These are phyloP conservation scores for Cercospora canescens DNA, from an alignment of 2,329 filamentous ascomycete genomes.

Conservation along the genomic window DNA sequence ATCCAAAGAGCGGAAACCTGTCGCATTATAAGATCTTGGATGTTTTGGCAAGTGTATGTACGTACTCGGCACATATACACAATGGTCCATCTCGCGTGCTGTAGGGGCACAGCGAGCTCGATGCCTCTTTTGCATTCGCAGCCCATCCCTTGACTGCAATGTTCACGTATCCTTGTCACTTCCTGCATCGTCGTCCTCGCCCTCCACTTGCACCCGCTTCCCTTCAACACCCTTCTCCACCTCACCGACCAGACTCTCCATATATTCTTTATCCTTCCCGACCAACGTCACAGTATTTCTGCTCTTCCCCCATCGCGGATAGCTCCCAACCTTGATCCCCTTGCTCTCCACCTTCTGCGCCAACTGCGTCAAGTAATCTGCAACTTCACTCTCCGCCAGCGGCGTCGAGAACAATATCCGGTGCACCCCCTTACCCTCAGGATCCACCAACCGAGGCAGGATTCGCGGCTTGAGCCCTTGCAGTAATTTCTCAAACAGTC, in stretches of 20 bases:
- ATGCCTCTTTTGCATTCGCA: background rate
- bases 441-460: conserved; percentile 71
- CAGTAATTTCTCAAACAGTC: conserved; percentile 77
- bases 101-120: background rate
- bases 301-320: conserved; percentile 87
- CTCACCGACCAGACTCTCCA: conserved; percentile 77
- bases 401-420: conserved; percentile 86
- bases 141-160: background rate
- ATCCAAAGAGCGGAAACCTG: background rate
- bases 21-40: background rate
- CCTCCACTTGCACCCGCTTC: conserved; percentile 67
- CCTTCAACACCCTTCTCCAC: conserved; percentile 77
- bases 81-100: background rate
- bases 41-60: background rate
- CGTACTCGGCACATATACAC: background rate
- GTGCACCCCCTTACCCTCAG: conserved; percentile 76
- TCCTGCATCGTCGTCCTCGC: conserved; percentile 52
- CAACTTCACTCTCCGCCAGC: conserved; percentile 80
- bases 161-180: conserved; percentile 40
- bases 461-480: conserved; percentile 73
- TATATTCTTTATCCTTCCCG: conserved; percentile 68
- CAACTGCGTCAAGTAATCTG: conserved; percentile 77
- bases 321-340: conserved; percentile 92
- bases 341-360: conserved; percentile 70
- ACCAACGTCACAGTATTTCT: conserved; percentile 90